Evolutionary conservation across 768 basidiomycete species (phyloP), one percentile per base, ranked within the genome.

Genomic region (Mycena kentingensis): DNA sequence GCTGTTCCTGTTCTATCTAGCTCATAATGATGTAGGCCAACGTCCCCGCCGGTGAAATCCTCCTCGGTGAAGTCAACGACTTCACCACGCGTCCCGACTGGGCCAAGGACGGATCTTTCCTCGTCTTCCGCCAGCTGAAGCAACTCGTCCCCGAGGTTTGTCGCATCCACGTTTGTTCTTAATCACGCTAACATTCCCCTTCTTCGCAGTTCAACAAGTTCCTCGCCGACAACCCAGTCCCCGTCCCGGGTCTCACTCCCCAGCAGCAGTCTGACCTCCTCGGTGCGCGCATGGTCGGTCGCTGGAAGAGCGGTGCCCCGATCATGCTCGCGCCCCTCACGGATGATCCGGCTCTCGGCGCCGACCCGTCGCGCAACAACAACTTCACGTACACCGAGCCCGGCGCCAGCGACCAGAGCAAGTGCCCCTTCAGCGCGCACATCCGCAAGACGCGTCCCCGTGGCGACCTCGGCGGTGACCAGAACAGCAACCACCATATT

Each of bases 141-240:
- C 71, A 72, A 47, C 58, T 38, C 8, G 37, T 38, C 19, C 37
- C 37, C 7, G 37, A 38, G n/a, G n/a, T n/a, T n/a, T n/a, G n/a
- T n/a, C n/a, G n/a, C n/a, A n/a, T n/a, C n/a, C n/a, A n/a, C n/a
- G n/a, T n/a, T n/a, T n/a, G n/a, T n/a, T n/a, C n/a, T n/a, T n/a
- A n/a, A n/a, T n/a, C n/a, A n/a, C n/a, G n/a, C n/a, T n/a, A n/a
- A n/a, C n/a, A n/a, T n/a, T n/a, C n/a, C n/a, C n/a, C n/a, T n/a
- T n/a, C n/a, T n/a, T n/a, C n/a, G n/a, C n/a, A 82, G 52, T 82
- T 80, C 64, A 62, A 79, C 63, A 59, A 73, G 6, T 80, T 77
- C 68, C 63, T 80, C 43, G 60, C 62, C 16, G 60, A 67, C 42
- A 70, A 80, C 58, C 73, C 79, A 5, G 58, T 79, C 25, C 55